These are phyloP conservation scores for Colletotrichum neosansevieriae DNA, from an alignment of 2,329 filamentous ascomycete genomes.

Conservation along the genomic window DNA sequence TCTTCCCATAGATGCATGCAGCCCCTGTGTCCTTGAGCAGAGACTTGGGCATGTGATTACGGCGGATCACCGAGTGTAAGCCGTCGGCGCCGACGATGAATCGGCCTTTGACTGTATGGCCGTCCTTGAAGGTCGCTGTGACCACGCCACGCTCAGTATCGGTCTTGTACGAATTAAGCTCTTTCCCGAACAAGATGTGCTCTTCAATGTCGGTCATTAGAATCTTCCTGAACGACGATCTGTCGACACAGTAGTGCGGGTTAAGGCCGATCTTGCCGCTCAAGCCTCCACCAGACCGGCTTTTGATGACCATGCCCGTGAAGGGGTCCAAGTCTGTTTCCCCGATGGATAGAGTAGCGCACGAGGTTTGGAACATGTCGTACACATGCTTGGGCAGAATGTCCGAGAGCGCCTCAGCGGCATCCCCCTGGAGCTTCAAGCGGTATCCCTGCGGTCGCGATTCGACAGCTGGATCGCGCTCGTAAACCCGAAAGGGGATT, in stretches of 20 bases:
- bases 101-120: slow-evolving; percentile 67
- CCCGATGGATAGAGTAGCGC: slow-evolving; percentile 5
- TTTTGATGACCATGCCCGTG: slow-evolving; percentile 15
- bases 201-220: not conserved
- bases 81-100: slow-evolving; percentile 74
- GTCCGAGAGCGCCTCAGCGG: slow-evolving; percentile 6
- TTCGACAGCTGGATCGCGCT: slow-evolving; percentile 59
- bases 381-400: slow-evolving; percentile 14
- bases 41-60: slow-evolving; percentile 50
- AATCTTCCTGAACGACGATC: not conserved
- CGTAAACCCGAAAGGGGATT: slow-evolving; percentile 62
- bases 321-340: slow-evolving; percentile 20
- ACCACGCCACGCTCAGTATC: slow-evolving; percentile 68
- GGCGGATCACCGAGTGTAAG: slow-evolving; percentile 70
- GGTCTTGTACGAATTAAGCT: slow-evolving; percentile 30
- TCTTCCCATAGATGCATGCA: slow-evolving; percentile 5
- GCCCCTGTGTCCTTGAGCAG: not conserved
- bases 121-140: slow-evolving; percentile 69
- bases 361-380: slow-evolving; percentile 13
- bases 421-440: slow-evolving; percentile 57
- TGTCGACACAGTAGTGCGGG: slow-evolving; percentile 64
- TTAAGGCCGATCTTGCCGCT: slow-evolving; percentile 61
- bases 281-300: slow-evolving; percentile 59
- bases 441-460: slow-evolving; percentile 74
- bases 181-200: not conserved